Percentiles rank a stretch among this genome's conserved stretches.
Evolutionary conservation across 2,329 filamentous ascomycete genomes (phyloP).

Genomic region (Pyricularia grisea): DNA sequence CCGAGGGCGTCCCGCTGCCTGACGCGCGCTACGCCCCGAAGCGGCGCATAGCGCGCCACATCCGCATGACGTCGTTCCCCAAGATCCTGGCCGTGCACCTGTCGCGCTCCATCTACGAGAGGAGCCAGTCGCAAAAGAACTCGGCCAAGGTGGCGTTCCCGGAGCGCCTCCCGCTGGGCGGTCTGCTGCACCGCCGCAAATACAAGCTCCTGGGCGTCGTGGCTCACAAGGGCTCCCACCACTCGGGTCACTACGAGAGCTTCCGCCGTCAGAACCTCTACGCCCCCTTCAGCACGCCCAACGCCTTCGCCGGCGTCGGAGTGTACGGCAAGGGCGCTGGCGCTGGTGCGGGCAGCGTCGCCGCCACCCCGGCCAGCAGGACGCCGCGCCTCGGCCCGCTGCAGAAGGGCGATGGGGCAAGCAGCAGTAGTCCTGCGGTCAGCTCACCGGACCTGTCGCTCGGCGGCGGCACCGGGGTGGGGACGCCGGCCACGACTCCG

Average conservation of each 20-base stretch:
- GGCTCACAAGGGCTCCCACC: conserved; percentile 90
- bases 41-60: conserved; percentile 77
- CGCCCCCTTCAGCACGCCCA: conserved; percentile 72
- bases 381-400: conserved; percentile 34
- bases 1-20: conserved; percentile 65
- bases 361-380: conserved; percentile 35
- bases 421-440: conserved; percentile 28
- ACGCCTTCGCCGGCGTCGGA: conserved; percentile 36
- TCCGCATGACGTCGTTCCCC: conserved; percentile 78
- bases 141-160: conserved; percentile 89
- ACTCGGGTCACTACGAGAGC: conserved; percentile 95
- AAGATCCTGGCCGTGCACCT: conserved; percentile 87
- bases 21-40: conserved; percentile 67
- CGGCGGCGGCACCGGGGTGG: conserved; percentile 6
- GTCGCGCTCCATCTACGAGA: conserved; percentile 85
- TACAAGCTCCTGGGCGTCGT: conserved; percentile 84
- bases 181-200: conserved; percentile 64
- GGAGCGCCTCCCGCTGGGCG: conserved; percentile 73
- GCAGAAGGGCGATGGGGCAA: conserved; percentile 12
- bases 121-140: conserved; percentile 77
- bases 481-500: conserved; percentile 16
- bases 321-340: not conserved
- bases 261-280: conserved; percentile 79
- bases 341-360: not conserved
- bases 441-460: conserved; percentile 39